Percentiles rank a stretch among this genome's conserved stretches.
Conservation (phyloP, 768 basidiomycete species). For the Suillus variegatus region DNA sequence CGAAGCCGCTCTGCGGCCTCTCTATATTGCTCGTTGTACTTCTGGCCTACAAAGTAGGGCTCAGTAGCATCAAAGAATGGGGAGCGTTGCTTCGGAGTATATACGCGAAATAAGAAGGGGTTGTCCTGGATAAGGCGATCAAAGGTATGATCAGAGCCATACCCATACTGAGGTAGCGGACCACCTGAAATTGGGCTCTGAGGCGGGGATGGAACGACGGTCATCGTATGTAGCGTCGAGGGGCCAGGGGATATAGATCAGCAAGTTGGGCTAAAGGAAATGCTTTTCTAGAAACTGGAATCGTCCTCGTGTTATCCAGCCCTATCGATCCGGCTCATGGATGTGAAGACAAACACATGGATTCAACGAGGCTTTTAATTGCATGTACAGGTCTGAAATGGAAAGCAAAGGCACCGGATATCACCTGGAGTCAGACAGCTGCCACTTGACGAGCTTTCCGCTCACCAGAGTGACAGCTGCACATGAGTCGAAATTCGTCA, state of each 20-base stretch:
- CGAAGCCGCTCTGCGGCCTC: constrained; percentile 39
- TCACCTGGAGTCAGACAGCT: background rate
- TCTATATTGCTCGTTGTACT: constrained; percentile 51
- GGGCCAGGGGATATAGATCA: constrained; percentile 15
- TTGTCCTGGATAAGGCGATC: constrained; percentile 61
- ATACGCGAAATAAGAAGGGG: constrained; percentile 77
- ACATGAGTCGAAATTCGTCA: background rate
- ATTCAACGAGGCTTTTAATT: constrained; percentile 14
- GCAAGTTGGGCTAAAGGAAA: constrained; percentile 7
- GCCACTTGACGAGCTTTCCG: background rate
- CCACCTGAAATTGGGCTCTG: constrained; percentile 24
- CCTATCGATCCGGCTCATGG: constrained; percentile 29
- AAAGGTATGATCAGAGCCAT: constrained; percentile 63
- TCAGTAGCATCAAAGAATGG: constrained; percentile 55
- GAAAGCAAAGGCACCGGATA: background rate
- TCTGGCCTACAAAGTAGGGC: constrained; percentile 69
- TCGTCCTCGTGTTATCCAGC: constrained; percentile 34
- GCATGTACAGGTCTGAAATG: background rate
- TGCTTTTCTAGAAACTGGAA: constrained; percentile 30
- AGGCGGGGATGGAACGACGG: constrained; percentile 14
- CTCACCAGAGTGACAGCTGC: background rate
- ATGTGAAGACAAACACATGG: constrained; percentile 26
- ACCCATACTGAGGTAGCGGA: constrained; percentile 72
- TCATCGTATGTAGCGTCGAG: constrained; percentile 24
- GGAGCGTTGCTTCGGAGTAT: constrained; percentile 67